Conservation (phyloP, 768 basidiomycete species). For the Lactifluus volemus region DNA sequence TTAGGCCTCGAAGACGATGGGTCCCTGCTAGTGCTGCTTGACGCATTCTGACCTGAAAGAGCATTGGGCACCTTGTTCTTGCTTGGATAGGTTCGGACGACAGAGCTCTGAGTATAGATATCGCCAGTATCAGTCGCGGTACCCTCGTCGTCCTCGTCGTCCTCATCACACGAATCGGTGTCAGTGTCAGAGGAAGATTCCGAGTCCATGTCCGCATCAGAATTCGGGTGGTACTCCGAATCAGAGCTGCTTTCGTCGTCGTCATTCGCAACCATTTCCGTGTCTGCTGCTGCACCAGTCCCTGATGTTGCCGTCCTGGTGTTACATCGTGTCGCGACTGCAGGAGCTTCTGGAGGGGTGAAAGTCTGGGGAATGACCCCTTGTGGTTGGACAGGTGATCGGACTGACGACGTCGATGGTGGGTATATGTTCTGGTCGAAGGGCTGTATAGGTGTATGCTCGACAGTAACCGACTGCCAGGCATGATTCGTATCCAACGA, state of each 20-base stretch:
- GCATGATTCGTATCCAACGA: not conserved
- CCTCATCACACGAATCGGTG: constrained; percentile 1
- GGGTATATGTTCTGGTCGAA: not conserved
- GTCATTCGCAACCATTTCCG: not conserved
- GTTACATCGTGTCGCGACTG: not conserved
- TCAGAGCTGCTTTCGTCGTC: not conserved
- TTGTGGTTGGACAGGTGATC: not conserved
- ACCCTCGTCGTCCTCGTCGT: not conserved
- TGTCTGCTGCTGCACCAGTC: not conserved
- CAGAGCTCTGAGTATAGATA: not conserved
- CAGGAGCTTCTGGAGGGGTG: not conserved
- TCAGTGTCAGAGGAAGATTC: not conserved
- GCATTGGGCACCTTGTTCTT: not conserved
- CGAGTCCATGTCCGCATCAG: not conserved
- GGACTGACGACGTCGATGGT: not conserved
- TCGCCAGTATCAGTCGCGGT: not conserved
- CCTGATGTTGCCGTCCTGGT: not conserved
- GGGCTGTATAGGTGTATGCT: not conserved
- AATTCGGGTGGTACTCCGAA: too few species aligned
- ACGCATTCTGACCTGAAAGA: not conserved
- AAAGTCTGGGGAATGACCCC: not conserved
- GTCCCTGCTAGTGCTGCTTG: not conserved
- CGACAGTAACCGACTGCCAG: not conserved
- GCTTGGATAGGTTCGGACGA: not conserved
- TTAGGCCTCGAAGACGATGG: not conserved